A percentile compares a stretch with the other conserved stretches of the same genome.
Evolutionary conservation across 305 asterid species (phyloP).

Genomic region (Solanum hybrid): DNA sequence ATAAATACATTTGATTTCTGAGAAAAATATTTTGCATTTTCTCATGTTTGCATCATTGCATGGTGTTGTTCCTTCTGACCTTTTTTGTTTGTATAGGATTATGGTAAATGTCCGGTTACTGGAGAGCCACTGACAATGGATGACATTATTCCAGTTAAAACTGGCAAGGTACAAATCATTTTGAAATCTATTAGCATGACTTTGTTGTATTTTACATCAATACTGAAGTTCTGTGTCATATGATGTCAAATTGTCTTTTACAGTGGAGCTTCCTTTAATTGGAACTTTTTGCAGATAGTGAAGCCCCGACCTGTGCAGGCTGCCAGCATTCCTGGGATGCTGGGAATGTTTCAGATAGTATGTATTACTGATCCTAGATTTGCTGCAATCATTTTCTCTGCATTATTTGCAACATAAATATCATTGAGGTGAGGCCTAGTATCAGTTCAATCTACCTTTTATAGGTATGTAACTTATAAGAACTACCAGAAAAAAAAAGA

Average conservation of each 20-base stretch:
- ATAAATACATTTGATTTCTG: neutral
- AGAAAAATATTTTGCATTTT: neutral
- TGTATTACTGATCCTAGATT: slow-evolving; percentile 11
- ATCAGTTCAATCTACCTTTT: neutral
- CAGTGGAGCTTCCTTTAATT: neutral
- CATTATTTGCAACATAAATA: neutral
- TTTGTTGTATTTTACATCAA: neutral
- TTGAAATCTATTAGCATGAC: neutral
- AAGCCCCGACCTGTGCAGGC: slow-evolving; percentile 94
- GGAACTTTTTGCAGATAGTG: slow-evolving; percentile 52
- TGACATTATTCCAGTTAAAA: slow-evolving; percentile 68
- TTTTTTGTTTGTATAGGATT: slow-evolving; percentile 39
- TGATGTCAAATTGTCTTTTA: neutral
- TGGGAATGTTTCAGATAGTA: slow-evolving; percentile 96
- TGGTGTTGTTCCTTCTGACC: neutral
- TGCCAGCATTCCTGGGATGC: slow-evolving; percentile 97
- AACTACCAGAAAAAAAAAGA: neutral
- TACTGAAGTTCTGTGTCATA: neutral
- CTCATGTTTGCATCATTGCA: neutral
- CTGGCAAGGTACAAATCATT: slow-evolving; percentile 56
- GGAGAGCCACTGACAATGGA: slow-evolving; percentile 75
- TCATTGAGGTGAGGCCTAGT: neutral
- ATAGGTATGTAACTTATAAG: neutral
- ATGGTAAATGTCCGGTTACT: slow-evolving; percentile 94
- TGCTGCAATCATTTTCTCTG: neutral